Evolutionary conservation across 164 flowering plant species (phyloP), one percentile per base, ranked within the genome.

Genomic region (Pachysandra terminalis): DNA sequence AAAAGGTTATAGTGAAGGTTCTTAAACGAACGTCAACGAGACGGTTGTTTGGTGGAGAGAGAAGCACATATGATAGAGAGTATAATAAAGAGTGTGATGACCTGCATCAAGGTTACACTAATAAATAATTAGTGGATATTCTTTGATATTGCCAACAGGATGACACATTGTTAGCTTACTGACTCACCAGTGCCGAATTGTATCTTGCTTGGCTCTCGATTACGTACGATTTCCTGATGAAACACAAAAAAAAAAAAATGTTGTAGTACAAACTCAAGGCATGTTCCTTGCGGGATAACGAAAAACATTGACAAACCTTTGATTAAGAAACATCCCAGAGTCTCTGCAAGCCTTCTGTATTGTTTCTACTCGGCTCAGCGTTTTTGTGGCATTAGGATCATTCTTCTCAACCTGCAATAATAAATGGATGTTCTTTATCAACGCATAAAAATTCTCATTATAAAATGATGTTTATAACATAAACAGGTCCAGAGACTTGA

Each of bases 381-480:
- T 85, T 74, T 81, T 81, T 45, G 66, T 65, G 35, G 97, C 89
- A 77, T 82, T 84, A 0, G 93, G 97, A 74, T 89, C 95, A 49
- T 75, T 81, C 69, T 74, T 81, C 69, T 82, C 79, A 63, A 91
- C 88, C 97, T 91, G 76, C 52, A 78, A 55, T 1, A 63, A 25
- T 27, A 59, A 57, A 48, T 1, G 14, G 27, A 40, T 23, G 21
- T 12, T 4, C 19, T 62, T 40, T 17, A 21, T 23, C 45, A 19
- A 15, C 9, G 16, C n/a, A 17, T 27, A 23, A 27, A 45, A 45
- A 10, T 45, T 45, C 51, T 45, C 51, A 5, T 3, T 5, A 45
- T 45, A 45, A 45, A 10, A 12, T 45, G 51, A 45, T 45, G 17
- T 58, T n/a, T 27, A 22, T 6, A 7, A 23, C 19, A n/a, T n/a